Conservation (phyloP, 2,329 filamentous ascomycete species). For the Clonostachys solani region DNA sequence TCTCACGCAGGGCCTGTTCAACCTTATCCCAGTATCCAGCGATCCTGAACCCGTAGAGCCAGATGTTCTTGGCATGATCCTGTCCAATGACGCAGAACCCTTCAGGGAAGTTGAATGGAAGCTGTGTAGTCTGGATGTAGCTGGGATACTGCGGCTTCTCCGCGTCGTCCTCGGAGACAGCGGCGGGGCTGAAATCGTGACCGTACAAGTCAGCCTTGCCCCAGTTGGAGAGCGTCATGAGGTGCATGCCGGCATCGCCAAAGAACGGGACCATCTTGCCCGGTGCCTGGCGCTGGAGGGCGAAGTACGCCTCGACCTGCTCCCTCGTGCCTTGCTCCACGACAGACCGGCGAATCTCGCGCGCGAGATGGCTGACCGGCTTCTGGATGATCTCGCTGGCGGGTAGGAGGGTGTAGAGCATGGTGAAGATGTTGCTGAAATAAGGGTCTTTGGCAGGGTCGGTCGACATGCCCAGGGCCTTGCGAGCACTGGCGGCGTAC, state of each 20-base stretch:
- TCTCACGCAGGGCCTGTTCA: conserved; percentile 1
- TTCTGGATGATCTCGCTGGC: conserved; percentile 15
- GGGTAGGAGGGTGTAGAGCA: conserved; percentile 11
- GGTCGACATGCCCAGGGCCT: not conserved
- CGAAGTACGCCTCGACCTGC: conserved; percentile 26
- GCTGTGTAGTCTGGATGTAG: conserved; percentile 5
- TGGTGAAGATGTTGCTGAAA: conserved; percentile 16
- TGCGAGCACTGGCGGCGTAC: conserved; percentile 12
- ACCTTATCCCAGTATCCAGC: conserved; percentile 13
- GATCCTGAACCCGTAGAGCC: conserved; percentile 14
- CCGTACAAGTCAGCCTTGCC: conserved; percentile 11
- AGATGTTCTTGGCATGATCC: conserved; percentile 20
- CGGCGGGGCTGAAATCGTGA: not conserved
- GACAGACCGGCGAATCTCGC: conserved; percentile 18
- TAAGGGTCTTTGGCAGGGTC: conserved; percentile 1
- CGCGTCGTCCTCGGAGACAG: not conserved
- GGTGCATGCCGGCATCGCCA: conserved; percentile 20
- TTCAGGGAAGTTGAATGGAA: conserved; percentile 9
- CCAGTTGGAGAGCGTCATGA: conserved; percentile 24
- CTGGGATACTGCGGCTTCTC: conserved; percentile 7
- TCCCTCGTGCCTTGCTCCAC: conserved; percentile 19
- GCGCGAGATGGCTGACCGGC: conserved; percentile 20
- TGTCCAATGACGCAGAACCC: conserved; percentile 18
- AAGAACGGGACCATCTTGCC: conserved; percentile 20
- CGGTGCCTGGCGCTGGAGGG: conserved; percentile 4